Percentiles rank a stretch among this genome's conserved stretches.
phyloP scores from a whole-genome alignment of 805 yeast genomes.

The Suhomyces pyralidae region DNA sequence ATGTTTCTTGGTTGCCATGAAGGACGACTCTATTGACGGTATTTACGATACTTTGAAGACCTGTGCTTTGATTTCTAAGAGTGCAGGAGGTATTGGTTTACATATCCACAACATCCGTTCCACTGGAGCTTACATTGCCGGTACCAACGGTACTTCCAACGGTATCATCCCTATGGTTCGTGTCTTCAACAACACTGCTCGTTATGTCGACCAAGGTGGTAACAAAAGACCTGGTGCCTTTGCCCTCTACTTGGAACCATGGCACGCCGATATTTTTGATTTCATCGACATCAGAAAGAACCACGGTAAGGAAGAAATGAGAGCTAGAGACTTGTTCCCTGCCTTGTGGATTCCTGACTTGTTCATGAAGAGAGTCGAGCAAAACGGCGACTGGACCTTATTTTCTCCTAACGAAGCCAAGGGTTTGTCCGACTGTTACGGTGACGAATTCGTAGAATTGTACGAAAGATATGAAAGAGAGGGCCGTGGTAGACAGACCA shows the following conservation, averaged over 20 bases:
- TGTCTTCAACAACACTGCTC: conserved; percentile 92
- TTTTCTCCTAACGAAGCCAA: conserved; percentile 90
- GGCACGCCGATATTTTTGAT: conserved; percentile 93
- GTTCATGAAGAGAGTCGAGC: conserved; percentile 87
- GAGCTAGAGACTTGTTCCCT: conserved; percentile 90
- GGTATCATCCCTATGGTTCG: conserved; percentile 96
- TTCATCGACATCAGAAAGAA: conserved; percentile 84
- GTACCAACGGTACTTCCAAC: conserved; percentile 88
- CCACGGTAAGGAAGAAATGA: conserved; percentile 89
- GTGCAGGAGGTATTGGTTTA: conserved; percentile 94
- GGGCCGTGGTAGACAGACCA: conserved; percentile 51
- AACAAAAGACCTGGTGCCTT: conserved; percentile 98
- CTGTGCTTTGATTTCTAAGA: conserved; percentile 86
- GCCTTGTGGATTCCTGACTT: conserved; percentile 95
- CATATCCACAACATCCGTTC: conserved; percentile 86
- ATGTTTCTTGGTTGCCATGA: conserved; percentile 75
- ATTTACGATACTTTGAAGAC: conserved; percentile 86
- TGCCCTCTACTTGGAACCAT: conserved; percentile 90
- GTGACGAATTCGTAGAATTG: conserved; percentile 73
- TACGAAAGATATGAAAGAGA: conserved; percentile 72
- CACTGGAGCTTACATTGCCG: conserved; percentile 82
- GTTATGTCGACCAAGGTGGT: conserved; percentile 98
- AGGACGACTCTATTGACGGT: conserved; percentile 94
- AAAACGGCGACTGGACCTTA: conserved; percentile 77
- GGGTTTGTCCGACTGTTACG: conserved; percentile 78